These are phyloP conservation scores for Cicer bijugum DNA, from an alignment of 306 rosid genomes.

Conservation along the genomic window DNA sequence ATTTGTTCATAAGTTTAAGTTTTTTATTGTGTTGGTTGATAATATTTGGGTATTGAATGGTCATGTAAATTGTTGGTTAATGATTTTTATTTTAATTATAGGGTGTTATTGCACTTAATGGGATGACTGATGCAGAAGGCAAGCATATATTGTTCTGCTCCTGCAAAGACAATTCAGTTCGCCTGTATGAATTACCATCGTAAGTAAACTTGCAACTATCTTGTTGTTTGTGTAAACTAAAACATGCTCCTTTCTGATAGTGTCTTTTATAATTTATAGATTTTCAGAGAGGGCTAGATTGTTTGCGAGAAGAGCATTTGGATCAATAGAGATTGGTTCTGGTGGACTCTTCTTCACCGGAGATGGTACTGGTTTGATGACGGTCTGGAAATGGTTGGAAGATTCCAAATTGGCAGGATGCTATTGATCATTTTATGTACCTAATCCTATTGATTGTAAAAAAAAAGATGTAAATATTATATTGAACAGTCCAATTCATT, in stretches of 20 bases:
- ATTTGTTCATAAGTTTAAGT: not conserved
- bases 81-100: constrained; percentile 15
- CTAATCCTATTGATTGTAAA: not conserved
- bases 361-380: constrained; percentile 48
- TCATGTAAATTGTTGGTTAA: not conserved
- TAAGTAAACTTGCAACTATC: constrained; percentile 40
- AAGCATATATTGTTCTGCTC: constrained; percentile 53
- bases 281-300: constrained; percentile 54
- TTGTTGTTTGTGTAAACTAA: not conserved
- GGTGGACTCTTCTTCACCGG: constrained; percentile 57
- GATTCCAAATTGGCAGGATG: not conserved
- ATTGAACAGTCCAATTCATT: not conserved
- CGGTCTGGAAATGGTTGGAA: constrained; percentile 49
- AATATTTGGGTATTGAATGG: not conserved
- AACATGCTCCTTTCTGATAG: not conserved
- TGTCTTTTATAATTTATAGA: constrained; percentile 23
- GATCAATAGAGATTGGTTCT: constrained; percentile 41
- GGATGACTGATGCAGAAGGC: constrained; percentile 42
- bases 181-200: constrained; percentile 57
- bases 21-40: too few species aligned
- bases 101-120: constrained; percentile 49
- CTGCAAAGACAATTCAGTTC: constrained; percentile 48
- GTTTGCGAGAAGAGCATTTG: constrained; percentile 43
- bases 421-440: too few species aligned
- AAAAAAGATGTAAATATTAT: not conserved